Evolutionary conservation across 495 filamentous ascomycete species (phyloP), one percentile per base, ranked within the genome.

Genomic region (Aspergillus cristatus): DNA sequence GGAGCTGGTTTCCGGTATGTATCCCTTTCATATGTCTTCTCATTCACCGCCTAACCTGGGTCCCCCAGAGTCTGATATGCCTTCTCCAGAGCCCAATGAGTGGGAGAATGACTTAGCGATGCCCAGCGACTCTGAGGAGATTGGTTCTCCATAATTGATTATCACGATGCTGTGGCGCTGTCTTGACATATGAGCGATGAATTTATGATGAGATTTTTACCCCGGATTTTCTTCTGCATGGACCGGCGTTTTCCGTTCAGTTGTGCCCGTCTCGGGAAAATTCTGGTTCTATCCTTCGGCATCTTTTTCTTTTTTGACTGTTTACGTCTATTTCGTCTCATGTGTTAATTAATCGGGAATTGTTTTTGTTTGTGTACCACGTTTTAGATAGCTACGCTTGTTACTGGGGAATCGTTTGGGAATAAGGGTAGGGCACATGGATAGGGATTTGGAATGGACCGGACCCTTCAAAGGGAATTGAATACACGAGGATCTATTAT

Each of bases 21-120:
- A 30, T 6, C 11, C 35, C 33, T 54, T 46, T 52, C 43, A 24
- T 42, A 40, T 46, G 34, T 30, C 30, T 7, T 32, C 16, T 49
- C 30, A 25, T 38, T 38, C 25, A 32, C 36, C 49, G 15, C 54
- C 54, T 58, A 45, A 51, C 38, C 31, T 28, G 11, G 31, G 37
- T 12, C 14, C 12, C 36, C 36, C 61, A 70, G 63, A 60, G 34
- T 66, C 65, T 53, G 61, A 70, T 47, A 20, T 59, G 26, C 47
- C 54, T 42, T 67, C 62, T 37, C 40, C 55, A 34, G 63, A 69
- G 26, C n/a, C n/a, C n/a, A n/a, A n/a, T n/a, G 63, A 66, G 44
- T 69, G 65, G 65, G 65, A 67, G 40, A 58, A 62, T 18, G 57
- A 62, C 25, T 69, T 63, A n/a, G 46, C 45, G 14, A 47, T 69